Percentiles rank a stretch among this genome's conserved stretches.
These are phyloP conservation scores for Cenchrus purpureus DNA, from an alignment of 176 grass and related monocot species.

Conservation along the genomic window DNA sequence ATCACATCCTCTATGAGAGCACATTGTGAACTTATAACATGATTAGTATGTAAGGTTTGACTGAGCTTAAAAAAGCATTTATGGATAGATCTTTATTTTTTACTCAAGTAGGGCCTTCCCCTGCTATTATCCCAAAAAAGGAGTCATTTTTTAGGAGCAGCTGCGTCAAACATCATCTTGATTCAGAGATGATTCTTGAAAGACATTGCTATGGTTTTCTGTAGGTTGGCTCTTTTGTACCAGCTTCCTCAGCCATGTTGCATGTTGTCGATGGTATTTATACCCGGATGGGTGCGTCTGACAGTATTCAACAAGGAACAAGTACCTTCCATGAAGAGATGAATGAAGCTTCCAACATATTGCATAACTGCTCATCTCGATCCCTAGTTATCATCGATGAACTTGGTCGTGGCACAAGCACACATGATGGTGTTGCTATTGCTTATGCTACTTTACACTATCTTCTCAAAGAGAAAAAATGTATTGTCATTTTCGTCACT, in stretches of 20 bases:
- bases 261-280: constrained; percentile 91
- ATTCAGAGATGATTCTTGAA: constrained; percentile 36
- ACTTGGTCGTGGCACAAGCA: constrained; percentile 93
- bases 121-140: not conserved
- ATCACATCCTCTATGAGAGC: not conserved
- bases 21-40: constrained; percentile 25
- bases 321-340: constrained; percentile 95
- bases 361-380: constrained; percentile 71
- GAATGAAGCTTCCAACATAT: constrained; percentile 81
- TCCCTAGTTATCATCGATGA: constrained; percentile 98
- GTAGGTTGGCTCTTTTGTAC: constrained; percentile 92
- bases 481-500: constrained; percentile 85
- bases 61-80: constrained; percentile 3
- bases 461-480: constrained; percentile 77
- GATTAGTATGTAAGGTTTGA: not conserved
- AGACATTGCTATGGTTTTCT: constrained; percentile 46
- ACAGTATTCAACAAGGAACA: constrained; percentile 89
- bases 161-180: not conserved
- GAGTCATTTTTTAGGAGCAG: constrained; percentile 2
- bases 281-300: constrained; percentile 91
- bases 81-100: not conserved
- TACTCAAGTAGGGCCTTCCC: not conserved
- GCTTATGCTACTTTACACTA: constrained; percentile 82
- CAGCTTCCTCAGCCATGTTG: constrained; percentile 77
- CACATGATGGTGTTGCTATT: constrained; percentile 89